Evolutionary conservation across 1,284 basidiomycete species (phyloP).

Genomic region (Rhodotorula sp.): DNA sequence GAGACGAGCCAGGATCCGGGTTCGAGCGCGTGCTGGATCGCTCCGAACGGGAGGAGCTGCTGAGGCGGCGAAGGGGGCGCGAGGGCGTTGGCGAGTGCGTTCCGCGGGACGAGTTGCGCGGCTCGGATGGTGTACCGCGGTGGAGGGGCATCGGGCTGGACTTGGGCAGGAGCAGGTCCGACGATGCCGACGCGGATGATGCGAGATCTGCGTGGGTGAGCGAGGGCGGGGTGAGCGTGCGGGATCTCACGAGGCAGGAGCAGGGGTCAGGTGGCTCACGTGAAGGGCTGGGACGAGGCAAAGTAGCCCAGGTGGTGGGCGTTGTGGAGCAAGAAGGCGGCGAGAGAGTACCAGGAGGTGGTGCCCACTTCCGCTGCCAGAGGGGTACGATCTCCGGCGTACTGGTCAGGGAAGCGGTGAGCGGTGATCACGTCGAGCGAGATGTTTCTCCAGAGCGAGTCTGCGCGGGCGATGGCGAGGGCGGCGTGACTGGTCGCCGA

Average conservation of each 20-base stretch:
- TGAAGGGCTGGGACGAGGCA: constrained; percentile 28
- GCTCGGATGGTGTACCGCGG: constrained; percentile 15
- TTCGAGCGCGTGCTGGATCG: constrained; percentile 9
- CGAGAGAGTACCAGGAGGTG: constrained; percentile 16
- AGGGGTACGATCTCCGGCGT: background rate
- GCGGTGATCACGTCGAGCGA: constrained; percentile 4
- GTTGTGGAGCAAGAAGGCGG: constrained; percentile 23
- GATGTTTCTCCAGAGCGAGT: constrained; percentile 18
- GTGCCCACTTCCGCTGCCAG: background rate
- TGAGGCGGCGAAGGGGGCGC: background rate
- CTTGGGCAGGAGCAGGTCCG: background rate
- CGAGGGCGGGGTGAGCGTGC: background rate
- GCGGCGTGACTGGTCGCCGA: background rate
- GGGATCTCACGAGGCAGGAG: background rate
- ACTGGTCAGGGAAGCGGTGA: background rate
- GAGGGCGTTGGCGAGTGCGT: constrained; percentile 6
- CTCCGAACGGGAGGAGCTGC: constrained; percentile 11
- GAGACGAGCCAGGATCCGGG: constrained; percentile 19
- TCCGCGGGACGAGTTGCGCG: constrained; percentile 18
- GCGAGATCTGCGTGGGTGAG: constrained; percentile 24
- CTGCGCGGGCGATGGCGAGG: constrained; percentile 5
- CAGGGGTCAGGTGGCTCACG: constrained; percentile 4
- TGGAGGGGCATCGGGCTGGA: background rate
- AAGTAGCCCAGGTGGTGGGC: constrained; percentile 28
- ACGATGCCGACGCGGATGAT: constrained; percentile 24